Evolutionary conservation across 2,329 filamentous ascomycete species (phyloP).

Genomic region (Colletotrichum caudatum): DNA sequence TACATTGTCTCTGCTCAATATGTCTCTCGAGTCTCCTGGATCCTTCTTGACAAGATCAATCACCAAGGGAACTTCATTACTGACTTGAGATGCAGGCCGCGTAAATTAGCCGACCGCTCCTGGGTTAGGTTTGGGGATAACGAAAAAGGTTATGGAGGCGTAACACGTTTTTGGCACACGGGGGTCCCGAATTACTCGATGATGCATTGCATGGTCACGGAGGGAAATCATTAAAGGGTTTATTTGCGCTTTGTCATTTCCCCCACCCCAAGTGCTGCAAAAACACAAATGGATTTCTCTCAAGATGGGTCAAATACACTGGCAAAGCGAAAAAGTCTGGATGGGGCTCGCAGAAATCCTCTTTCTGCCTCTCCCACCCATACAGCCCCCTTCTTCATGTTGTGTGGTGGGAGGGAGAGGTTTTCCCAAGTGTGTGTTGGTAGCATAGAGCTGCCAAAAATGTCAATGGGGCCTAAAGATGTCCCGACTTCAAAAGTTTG

Average conservation of each 20-base stretch:
- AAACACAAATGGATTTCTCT: constrained; percentile 42
- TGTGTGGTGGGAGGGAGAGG: constrained; percentile 30
- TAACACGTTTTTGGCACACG: constrained; percentile 43
- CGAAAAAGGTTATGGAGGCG: constrained; percentile 42
- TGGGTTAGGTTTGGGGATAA: constrained; percentile 42
- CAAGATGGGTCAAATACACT: constrained; percentile 36
- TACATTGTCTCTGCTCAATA: neutral
- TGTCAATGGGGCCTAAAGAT: constrained; percentile 40
- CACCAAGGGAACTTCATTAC: neutral
- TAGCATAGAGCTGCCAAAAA: constrained; percentile 42
- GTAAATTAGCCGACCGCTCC: constrained; percentile 38
- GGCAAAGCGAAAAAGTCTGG: constrained; percentile 36
- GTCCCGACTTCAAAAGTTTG: constrained; percentile 35
- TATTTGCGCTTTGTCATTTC: constrained; percentile 40
- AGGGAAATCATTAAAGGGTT: constrained; percentile 42
- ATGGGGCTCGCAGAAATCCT: constrained; percentile 35
- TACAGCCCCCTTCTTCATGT: constrained; percentile 6
- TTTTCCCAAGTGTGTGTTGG: constrained; percentile 37
- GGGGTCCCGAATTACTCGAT: constrained; percentile 42
- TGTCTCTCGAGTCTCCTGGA: neutral
- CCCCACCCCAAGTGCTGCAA: constrained; percentile 38
- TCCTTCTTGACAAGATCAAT: neutral
- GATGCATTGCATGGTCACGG: constrained; percentile 42
- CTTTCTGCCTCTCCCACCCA: constrained; percentile 22
- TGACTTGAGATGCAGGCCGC: constrained; percentile 28